Base-by-base conservation (phyloP, 768 basidiomycete genomes). In the Cystofilobasidium macerans region DNA sequence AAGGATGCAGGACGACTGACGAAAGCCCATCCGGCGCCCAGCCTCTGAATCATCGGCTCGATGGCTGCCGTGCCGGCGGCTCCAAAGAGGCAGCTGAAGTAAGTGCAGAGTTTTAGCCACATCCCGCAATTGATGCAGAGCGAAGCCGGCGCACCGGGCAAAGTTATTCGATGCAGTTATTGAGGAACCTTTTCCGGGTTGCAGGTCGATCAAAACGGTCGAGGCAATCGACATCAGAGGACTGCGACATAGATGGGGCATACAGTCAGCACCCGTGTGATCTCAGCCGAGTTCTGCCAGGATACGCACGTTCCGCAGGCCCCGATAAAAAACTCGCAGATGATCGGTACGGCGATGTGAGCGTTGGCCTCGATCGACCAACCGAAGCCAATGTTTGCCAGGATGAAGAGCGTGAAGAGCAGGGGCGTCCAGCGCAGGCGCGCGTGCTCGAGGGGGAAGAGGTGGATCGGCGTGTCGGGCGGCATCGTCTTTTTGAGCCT, bases 401-500 rank as follows among this genome's bases (percentile, higher is more conserved):
- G 32, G 57, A 16, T 8, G 42, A 20, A 33, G 35, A 30, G 16
- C 9, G 13, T 14, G 26, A 60, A 35, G 45, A 71, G 48, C 48
- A 69, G 72, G 0, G 75, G 74, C 16, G 71, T 53, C 3, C 69
- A 20, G 2, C 47, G 30, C 65, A 72, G 32, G 59, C 70, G 42
- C 62, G 64, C 61, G 66, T 67, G n/a, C 45, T 73, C 71, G 33
- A 73, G 62, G 33, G 69, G 69, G 63, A 75, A 74, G 26, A 69
- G 69, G 4, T 71, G 69, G 2, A 71, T 69, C 20, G 5, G 24
- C 11, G 56, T 61, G 35, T 69, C 56, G 43, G 45, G 61, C 20
- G 73, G 73, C 7, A 73, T 69, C 11, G 70, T 64, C 42, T 47
- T 67, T 61, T 74, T 79, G 56, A 77, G 76, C 69, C 72, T 75